Percentiles rank a stretch among this genome's conserved stretches.
phyloP scores from a whole-genome alignment of 208 protist species.

The Acanthamoeba lenticulata region DNA sequence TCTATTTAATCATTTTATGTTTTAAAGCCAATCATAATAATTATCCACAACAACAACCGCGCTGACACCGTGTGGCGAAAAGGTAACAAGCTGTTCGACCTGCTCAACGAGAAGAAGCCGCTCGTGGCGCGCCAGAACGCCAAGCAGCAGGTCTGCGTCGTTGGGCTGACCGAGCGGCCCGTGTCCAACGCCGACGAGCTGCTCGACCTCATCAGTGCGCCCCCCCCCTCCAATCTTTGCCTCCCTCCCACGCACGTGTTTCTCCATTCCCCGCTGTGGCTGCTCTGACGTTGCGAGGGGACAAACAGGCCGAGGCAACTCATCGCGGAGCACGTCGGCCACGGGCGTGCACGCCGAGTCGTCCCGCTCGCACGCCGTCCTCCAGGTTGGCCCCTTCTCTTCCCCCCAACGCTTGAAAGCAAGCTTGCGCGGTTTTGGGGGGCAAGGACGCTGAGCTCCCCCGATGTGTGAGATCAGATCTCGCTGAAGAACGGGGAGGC shows the following conservation, averaged over 20 bases:
- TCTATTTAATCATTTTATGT: too few relatives aligned
- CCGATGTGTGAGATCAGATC: background rate
- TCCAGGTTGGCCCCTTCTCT: constrained; percentile 81
- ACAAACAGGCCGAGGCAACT: constrained; percentile 83
- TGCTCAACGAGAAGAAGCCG: constrained; percentile 49
- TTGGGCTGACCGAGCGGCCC: background rate
- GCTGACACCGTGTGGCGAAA: background rate
- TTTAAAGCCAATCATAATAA: background rate
- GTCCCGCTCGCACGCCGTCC: constrained; percentile 89
- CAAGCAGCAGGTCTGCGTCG: constrained; percentile 51
- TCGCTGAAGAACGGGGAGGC: constrained; percentile 66
- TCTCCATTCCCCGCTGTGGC: background rate
- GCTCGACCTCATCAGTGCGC: background rate
- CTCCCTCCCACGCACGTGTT: background rate
- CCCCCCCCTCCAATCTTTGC: background rate
- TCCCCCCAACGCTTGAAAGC: too few relatives aligned
- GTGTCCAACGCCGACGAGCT: background rate
- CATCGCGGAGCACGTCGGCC: constrained; percentile 90
- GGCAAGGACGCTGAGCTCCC: constrained; percentile 39
- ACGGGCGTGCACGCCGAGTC: constrained; percentile 90
- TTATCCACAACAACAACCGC: background rate
- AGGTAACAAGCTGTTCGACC: constrained; percentile 53
- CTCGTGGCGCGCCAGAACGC: constrained; percentile 49
- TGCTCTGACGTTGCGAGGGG: background rate
- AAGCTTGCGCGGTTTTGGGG: background rate